These are phyloP conservation scores for Gastrodia elata DNA, from an alignment of 106 monocot genomes.

Conservation along the genomic window DNA sequence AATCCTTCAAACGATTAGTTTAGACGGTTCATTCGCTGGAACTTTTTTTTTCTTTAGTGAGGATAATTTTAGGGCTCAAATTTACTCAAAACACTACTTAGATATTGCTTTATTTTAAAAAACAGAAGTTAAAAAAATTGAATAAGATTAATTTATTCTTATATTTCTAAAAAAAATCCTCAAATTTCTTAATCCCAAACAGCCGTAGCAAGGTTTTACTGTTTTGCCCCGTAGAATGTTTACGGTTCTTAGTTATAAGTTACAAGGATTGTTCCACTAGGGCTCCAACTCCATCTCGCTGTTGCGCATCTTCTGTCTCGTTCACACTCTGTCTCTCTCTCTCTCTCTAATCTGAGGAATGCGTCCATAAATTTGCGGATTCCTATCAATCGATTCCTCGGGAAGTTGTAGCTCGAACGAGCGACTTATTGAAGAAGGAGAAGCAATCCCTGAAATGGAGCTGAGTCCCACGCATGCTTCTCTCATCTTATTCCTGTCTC, in stretches of 20 bases:
- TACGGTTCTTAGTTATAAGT: too few species aligned
- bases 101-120: too few species aligned
- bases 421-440: neutral
- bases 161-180: too few species aligned
- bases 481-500: constrained; percentile 1
- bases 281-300: neutral
- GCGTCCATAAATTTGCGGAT: neutral
- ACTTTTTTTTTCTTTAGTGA: too few species aligned
- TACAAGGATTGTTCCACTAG: neutral
- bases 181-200: too few species aligned
- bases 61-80: too few species aligned
- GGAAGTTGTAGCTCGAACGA: neutral
- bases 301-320: neutral
- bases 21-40: too few species aligned
- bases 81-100: too few species aligned
- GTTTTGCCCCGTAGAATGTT: neutral
- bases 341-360: neutral
- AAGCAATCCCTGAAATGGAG: neutral
- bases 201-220: constrained; percentile 2
- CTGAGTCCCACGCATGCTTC: neutral
- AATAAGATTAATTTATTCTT: too few species aligned
- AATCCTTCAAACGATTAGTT: too few species aligned
- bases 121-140: too few species aligned
- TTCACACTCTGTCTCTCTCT: constrained; percentile 3
- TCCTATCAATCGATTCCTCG: neutral